Percentiles rank a stretch among this genome's conserved stretches.
Conservation (phyloP, 257 asterid genomes). For the Euphrasia confusa region DNA sequence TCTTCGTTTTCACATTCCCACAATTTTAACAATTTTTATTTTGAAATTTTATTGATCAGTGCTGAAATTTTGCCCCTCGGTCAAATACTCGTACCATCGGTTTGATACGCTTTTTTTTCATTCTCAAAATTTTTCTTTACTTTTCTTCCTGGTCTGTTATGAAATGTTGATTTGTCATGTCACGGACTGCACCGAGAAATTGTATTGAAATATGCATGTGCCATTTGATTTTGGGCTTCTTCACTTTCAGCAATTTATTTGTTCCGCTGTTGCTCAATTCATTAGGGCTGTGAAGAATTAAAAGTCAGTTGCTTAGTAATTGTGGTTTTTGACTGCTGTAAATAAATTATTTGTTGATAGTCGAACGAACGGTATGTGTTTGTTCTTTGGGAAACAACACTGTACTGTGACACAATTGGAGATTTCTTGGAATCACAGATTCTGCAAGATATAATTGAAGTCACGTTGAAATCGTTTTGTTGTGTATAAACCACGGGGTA, state of each 20-base stretch:
- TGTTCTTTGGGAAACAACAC: conserved; percentile 12
- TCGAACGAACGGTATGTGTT: neutral
- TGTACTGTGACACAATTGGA: neutral
- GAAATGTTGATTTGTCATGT: neutral
- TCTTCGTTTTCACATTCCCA: conserved; percentile 9
- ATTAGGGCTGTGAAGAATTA: neutral
- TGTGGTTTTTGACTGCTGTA: neutral
- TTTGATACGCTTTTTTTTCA: neutral
- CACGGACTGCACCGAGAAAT: conserved; percentile 2
- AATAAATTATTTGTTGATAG: neutral
- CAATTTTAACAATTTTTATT: neutral
- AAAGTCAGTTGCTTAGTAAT: neutral
- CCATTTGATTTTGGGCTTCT: neutral
- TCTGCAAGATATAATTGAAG: neutral
- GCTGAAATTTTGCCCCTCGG: conserved; percentile 20
- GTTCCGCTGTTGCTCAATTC: neutral
- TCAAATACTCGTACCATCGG: conserved; percentile 12
- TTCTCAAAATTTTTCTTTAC: neutral
- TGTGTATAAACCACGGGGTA: conserved; percentile 5
- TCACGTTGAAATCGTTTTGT: too few species aligned
- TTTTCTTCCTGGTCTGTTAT: neutral
- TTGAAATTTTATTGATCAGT: neutral
- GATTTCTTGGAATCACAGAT: neutral
- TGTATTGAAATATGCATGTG: conserved; percentile 14
- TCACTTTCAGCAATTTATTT: neutral